Conservation (phyloP, 371 early-diverging fungal species). For the Apophysomyces variabilis region DNA sequence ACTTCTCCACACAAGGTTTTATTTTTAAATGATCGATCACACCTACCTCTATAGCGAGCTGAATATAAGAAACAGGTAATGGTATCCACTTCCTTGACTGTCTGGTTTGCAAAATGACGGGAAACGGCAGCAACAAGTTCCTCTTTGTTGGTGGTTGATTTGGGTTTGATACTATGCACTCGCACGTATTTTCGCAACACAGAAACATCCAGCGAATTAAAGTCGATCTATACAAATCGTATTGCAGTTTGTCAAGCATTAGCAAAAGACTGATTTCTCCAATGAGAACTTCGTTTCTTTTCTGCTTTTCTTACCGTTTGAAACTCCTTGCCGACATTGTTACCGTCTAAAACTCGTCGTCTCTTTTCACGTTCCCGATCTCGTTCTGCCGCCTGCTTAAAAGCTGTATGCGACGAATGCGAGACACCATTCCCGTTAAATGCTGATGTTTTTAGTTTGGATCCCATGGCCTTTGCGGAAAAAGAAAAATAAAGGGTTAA, state of each 20-base stretch:
- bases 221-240: conserved; percentile 41
- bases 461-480: conserved; percentile 27
- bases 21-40: neutral
- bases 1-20: no score
- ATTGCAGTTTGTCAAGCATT: neutral
- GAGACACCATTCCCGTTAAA: conserved; percentile 20
- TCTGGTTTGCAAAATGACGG: conserved; percentile 55
- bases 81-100: conserved; percentile 53
- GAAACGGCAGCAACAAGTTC: conserved; percentile 51
- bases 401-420: conserved; percentile 15
- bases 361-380: conserved; percentile 52
- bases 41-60: conserved; percentile 50
- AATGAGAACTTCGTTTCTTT: no score
- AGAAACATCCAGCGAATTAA: conserved; percentile 44
- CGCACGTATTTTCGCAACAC: conserved; percentile 51
- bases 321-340: conserved; percentile 54
- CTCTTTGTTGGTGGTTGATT: conserved; percentile 41
- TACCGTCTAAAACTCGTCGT: conserved; percentile 36
- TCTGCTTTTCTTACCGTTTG: conserved; percentile 38
- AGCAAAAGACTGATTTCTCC: neutral
- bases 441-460: conserved; percentile 39
- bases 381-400: conserved; percentile 29
- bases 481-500: conserved; percentile 8
- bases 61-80: conserved; percentile 56
- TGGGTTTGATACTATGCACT: conserved; percentile 46